Evolutionary conservation across 2,329 filamentous ascomycete genomes (phyloP).

Genomic region (Ophiostoma quercus): DNA sequence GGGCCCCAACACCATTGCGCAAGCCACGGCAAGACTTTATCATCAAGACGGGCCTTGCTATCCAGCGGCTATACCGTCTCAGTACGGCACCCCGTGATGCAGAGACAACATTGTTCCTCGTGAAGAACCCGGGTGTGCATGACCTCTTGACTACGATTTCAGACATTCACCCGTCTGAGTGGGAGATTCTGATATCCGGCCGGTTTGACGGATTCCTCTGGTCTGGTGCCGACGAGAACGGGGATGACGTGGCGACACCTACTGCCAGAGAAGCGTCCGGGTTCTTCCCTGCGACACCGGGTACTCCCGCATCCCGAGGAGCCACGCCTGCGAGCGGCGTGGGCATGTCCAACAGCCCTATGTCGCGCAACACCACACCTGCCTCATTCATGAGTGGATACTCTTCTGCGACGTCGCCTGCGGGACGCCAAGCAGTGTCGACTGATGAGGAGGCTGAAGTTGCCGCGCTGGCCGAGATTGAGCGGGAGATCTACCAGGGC

Average conservation of each 20-base stretch:
- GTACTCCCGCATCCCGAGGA: constrained; percentile 36
- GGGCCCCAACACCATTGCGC: constrained; percentile 64
- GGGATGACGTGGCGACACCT: constrained; percentile 35
- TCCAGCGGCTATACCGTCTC: constrained; percentile 81
- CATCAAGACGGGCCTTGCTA: constrained; percentile 66
- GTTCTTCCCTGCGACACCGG: constrained; percentile 44
- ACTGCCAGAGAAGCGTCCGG: constrained; percentile 37
- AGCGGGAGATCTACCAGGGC: constrained; percentile 84
- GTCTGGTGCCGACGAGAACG: constrained; percentile 80
- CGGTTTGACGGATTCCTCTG: constrained; percentile 94
- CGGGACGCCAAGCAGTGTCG: constrained; percentile 62
- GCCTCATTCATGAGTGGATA: constrained; percentile 31
- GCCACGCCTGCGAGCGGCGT: constrained; percentile 34
- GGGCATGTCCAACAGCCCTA: constrained; percentile 39
- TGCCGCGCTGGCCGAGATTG: constrained; percentile 80
- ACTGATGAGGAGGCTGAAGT: constrained; percentile 94
- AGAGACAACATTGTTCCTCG: constrained; percentile 77
- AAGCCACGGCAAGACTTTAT: constrained; percentile 67
- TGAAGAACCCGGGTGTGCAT: constrained; percentile 76
- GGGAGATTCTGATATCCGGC: constrained; percentile 91
- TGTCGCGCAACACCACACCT: constrained; percentile 51
- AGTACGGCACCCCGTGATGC: constrained; percentile 70
- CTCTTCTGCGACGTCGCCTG: constrained; percentile 35
- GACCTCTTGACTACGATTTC: constrained; percentile 81
- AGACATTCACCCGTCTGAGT: constrained; percentile 86